A percentile compares a stretch with the other conserved stretches of the same genome.
Evolutionary conservation across 768 basidiomycete species (phyloP).

Genomic region (Leccinum sublutescens): DNA sequence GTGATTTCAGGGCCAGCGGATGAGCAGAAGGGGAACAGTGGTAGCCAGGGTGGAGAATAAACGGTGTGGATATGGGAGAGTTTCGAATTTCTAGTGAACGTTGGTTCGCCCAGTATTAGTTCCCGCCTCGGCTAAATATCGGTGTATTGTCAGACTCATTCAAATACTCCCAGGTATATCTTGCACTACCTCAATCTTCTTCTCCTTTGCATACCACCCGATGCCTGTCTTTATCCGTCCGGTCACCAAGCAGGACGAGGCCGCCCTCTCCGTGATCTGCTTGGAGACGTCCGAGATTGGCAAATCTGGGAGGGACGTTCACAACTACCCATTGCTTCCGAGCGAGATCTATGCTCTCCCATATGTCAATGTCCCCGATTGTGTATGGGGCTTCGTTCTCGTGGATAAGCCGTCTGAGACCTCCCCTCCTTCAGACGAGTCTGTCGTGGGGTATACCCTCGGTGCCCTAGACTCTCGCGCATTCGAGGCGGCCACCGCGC

Average conservation of each 20-base stretch:
- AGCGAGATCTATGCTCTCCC: conserved; percentile 76
- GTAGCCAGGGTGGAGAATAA: conserved; percentile 28
- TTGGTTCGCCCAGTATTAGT: conserved; percentile 1
- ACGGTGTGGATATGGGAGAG: not conserved
- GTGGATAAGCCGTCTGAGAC: conserved; percentile 40
- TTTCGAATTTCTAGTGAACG: not conserved
- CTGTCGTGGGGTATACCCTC: conserved; percentile 69
- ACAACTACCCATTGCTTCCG: conserved; percentile 62
- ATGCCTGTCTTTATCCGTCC: conserved; percentile 52
- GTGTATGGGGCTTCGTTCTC: conserved; percentile 73
- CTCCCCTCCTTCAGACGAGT: conserved; percentile 30
- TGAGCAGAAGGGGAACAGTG: conserved; percentile 22
- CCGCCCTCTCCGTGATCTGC: conserved; percentile 67
- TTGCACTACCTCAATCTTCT: not conserved
- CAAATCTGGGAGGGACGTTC: conserved; percentile 57
- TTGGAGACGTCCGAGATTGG: conserved; percentile 74
- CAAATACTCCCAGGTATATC: not conserved
- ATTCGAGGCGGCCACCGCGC: conserved; percentile 54
- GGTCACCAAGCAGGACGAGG: conserved; percentile 52
- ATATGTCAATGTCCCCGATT: conserved; percentile 61
- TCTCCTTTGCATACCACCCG: not conserved
- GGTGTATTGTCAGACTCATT: conserved; percentile 9
- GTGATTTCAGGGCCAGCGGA: conserved; percentile 32
- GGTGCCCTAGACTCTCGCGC: conserved; percentile 65
- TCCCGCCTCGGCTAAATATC: conserved; percentile 17